These are phyloP conservation scores for Podila epicladia DNA, from an alignment of 192 early-diverging fungal species.

Conservation along the genomic window DNA sequence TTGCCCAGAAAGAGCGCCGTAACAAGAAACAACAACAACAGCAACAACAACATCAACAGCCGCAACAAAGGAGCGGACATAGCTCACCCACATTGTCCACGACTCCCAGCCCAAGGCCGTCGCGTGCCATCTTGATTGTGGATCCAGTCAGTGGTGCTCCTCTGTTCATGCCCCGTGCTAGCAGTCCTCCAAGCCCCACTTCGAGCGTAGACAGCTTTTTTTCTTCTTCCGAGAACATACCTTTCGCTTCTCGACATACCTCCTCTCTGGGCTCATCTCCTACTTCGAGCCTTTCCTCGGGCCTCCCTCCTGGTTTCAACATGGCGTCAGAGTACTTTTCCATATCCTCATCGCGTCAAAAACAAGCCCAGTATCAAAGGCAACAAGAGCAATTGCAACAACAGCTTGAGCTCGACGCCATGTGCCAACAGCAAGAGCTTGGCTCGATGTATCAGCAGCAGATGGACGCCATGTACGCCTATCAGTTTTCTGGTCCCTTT, in stretches of 20 bases:
- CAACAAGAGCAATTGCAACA: not conserved
- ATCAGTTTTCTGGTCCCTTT: not conserved
- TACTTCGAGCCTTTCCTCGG: not conserved
- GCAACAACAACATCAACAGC: not conserved
- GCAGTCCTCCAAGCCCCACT: too few species aligned
- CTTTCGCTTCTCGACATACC: not conserved
- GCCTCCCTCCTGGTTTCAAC: not conserved
- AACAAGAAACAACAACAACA: not conserved
- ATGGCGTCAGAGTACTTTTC: not conserved
- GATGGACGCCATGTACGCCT: not conserved
- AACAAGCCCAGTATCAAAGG: not conserved
- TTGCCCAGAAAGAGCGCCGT: not conserved
- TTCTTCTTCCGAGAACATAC: too few species aligned
- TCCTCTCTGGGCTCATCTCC: not conserved
- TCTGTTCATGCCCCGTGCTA: slow-evolving; percentile 1
- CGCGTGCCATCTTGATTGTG: slow-evolving; percentile 20
- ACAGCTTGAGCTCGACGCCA: not conserved
- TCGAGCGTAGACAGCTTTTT: too few species aligned
- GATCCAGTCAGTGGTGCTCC: slow-evolving; percentile 20
- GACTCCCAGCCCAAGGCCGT: not conserved
- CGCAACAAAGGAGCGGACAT: not conserved
- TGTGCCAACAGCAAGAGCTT: not conserved
- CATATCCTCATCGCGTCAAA: not conserved
- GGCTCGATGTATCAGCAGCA: not conserved
- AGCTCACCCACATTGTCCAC: not conserved